Percentiles rank a stretch among this genome's conserved stretches.
These are phyloP conservation scores for Mycosphaerella arachidis DNA, from an alignment of 2,329 filamentous ascomycete genomes.

Conservation along the genomic window DNA sequence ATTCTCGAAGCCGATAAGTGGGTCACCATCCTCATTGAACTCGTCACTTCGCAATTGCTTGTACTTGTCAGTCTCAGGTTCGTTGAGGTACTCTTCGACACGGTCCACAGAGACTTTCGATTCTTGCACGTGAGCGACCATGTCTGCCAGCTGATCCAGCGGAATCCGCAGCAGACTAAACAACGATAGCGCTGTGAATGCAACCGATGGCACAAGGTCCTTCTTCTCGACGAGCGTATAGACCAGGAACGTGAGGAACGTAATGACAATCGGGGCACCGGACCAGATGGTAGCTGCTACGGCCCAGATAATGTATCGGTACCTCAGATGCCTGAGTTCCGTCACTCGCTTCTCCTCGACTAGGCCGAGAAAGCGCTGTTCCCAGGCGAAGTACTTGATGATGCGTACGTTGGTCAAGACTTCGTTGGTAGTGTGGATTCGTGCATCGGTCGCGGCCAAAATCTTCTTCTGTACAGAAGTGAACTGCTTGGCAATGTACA, in stretches of 20 bases:
- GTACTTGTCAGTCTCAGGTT: constrained; percentile 96
- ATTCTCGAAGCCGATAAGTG: constrained; percentile 76
- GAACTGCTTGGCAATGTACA: constrained; percentile 81
- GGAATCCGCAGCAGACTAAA: constrained; percentile 92
- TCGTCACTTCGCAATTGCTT: constrained; percentile 70
- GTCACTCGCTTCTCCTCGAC: constrained; percentile 81
- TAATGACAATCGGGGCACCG: constrained; percentile 89
- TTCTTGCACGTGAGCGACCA: constrained; percentile 97
- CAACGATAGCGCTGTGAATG: constrained; percentile 92
- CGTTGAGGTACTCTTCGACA: constrained; percentile 87
- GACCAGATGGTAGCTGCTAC: constrained; percentile 93
- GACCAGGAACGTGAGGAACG: constrained; percentile 90
- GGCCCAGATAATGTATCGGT: constrained; percentile 87
- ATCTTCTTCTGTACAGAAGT: constrained; percentile 83
- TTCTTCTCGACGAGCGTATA: constrained; percentile 90
- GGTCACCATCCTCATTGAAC: constrained; percentile 62
- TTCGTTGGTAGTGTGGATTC: constrained; percentile 95
- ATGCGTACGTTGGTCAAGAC: constrained; percentile 96
- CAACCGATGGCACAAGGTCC: constrained; percentile 82
- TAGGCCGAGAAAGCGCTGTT: constrained; percentile 78
- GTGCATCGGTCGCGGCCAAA: constrained; percentile 86
- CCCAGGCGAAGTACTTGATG: constrained; percentile 99
- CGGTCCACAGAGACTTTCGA: constrained; percentile 95
- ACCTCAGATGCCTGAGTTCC: constrained; percentile 74
- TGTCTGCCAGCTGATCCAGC: constrained; percentile 92